phyloP scores from a whole-genome alignment of 805 yeast genomes.

The Danielia reshetovae region DNA sequence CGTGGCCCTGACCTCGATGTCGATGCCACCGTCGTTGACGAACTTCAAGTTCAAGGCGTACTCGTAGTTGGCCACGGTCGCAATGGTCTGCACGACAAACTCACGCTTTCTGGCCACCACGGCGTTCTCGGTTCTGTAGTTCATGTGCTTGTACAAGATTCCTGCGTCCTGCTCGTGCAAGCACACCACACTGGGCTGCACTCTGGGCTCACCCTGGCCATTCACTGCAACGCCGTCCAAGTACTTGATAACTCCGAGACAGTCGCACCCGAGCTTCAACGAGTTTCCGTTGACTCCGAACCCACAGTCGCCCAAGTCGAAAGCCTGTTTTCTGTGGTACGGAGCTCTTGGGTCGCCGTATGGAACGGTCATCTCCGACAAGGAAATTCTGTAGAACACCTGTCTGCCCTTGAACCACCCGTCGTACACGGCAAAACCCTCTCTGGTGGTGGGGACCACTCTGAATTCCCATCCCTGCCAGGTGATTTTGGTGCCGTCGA shows the following conservation, averaged over 20 bases:
- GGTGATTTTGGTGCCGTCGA: slow-evolving; percentile 54
- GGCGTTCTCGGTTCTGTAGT: slow-evolving; percentile 69
- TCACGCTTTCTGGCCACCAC: slow-evolving; percentile 76
- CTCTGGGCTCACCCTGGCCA: slow-evolving; percentile 56
- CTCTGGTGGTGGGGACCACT: slow-evolving; percentile 67
- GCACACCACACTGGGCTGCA: slow-evolving; percentile 69
- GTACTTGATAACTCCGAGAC: slow-evolving; percentile 76
- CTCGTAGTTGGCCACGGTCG: slow-evolving; percentile 83
- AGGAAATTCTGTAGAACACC: slow-evolving; percentile 64
- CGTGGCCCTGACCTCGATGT: slow-evolving; percentile 78
- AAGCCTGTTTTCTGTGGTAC: slow-evolving; percentile 81
- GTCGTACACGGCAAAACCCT: slow-evolving; percentile 74
- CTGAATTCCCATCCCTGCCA: slow-evolving; percentile 89
- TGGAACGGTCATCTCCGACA: slow-evolving; percentile 85
- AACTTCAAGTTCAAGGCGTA: slow-evolving; percentile 69
- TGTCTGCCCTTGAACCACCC: slow-evolving; percentile 74
- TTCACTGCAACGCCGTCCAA: slow-evolving; percentile 57
- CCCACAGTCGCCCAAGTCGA: slow-evolving; percentile 83
- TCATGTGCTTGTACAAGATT: slow-evolving; percentile 71
- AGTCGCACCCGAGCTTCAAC: slow-evolving; percentile 72
- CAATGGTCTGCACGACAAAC: slow-evolving; percentile 73
- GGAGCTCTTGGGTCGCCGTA: slow-evolving; percentile 85
- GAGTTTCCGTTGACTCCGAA: slow-evolving; percentile 72
- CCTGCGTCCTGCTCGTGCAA: slow-evolving; percentile 81
- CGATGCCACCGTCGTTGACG: slow-evolving; percentile 74